phyloP scores from a whole-genome alignment of 2,329 filamentous ascomycete species.

The Colletotrichum higginsianum region DNA sequence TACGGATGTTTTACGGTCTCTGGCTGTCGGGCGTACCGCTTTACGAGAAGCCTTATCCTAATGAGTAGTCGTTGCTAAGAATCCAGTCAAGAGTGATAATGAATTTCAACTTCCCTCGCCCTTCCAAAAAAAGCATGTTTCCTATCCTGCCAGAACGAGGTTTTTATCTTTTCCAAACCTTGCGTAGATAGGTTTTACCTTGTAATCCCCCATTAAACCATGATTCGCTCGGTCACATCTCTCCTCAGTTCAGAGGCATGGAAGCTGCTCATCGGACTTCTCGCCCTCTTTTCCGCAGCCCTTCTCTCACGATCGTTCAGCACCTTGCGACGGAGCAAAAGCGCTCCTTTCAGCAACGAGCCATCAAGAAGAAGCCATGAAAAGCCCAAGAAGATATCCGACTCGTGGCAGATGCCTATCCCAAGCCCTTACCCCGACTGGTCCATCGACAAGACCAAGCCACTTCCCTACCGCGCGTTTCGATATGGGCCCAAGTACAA shows the following conservation, averaged over 20 bases:
- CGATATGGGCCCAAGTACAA: conserved; percentile 83
- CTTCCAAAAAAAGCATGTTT: neutral
- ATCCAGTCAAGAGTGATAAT: conserved; percentile 16
- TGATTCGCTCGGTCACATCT: conserved; percentile 5
- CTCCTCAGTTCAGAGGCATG: conserved; percentile 13
- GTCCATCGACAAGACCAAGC: conserved; percentile 78
- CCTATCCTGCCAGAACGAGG: neutral
- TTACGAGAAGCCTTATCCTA: neutral
- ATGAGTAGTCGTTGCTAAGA: conserved; percentile 5
- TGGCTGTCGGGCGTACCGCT: neutral
- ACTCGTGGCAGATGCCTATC: conserved; percentile 69
- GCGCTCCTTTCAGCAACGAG: neutral
- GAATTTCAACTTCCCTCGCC: neutral
- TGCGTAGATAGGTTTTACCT: neutral
- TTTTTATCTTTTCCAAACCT: neutral
- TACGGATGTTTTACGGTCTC: conserved; percentile 9
- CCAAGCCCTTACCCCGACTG: conserved; percentile 77
- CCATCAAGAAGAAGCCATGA: neutral
- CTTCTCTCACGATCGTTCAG: conserved; percentile 12
- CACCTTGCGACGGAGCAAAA: neutral
- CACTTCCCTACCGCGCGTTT: conserved; percentile 84
- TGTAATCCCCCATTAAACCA: neutral
- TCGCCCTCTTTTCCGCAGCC: conserved; percentile 20
- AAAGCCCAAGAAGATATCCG: conserved; percentile 1
- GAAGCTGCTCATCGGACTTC: conserved; percentile 27